Conservation (phyloP, 2,329 filamentous ascomycete genomes). For the Apiospora pterosperma region DNA sequence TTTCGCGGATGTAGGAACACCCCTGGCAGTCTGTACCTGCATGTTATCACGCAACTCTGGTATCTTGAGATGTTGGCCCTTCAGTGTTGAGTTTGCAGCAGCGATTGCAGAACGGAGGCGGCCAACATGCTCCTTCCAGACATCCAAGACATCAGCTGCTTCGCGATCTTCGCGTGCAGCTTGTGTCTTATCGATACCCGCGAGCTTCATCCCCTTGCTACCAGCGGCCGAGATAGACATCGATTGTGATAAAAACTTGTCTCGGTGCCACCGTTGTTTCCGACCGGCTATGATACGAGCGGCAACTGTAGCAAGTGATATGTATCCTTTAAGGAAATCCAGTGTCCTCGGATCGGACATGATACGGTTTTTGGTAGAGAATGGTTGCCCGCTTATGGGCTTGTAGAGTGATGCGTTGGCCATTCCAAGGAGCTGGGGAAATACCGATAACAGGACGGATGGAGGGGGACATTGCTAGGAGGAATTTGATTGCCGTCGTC, state of each 20-base stretch:
- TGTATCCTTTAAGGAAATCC: constrained; percentile 61
- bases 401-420: constrained; percentile 64
- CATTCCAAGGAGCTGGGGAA: constrained; percentile 66
- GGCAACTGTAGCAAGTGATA: constrained; percentile 63
- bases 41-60: constrained; percentile 72
- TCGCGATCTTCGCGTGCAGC: constrained; percentile 81
- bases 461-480: constrained; percentile 85
- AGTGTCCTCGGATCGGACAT: constrained; percentile 60
- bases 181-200: constrained; percentile 80
- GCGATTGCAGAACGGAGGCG: constrained; percentile 70
- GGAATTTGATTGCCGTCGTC: constrained; percentile 42
- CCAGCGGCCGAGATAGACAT: constrained; percentile 82
- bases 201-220: constrained; percentile 86
- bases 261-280: constrained; percentile 85
- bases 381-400: constrained; percentile 55
- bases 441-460: constrained; percentile 73
- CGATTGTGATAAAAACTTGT: constrained; percentile 77
- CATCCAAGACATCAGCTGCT: constrained; percentile 69
- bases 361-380: constrained; percentile 58
- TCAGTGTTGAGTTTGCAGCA: constrained; percentile 51
- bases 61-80: constrained; percentile 43
- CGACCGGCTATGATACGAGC: constrained; percentile 82
- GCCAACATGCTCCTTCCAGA: constrained; percentile 75
- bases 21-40: constrained; percentile 64
- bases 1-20: constrained; percentile 70